Evolutionary conservation across 768 basidiomycete species (phyloP).

Genomic region (Agaricus sinodeliciosus): DNA sequence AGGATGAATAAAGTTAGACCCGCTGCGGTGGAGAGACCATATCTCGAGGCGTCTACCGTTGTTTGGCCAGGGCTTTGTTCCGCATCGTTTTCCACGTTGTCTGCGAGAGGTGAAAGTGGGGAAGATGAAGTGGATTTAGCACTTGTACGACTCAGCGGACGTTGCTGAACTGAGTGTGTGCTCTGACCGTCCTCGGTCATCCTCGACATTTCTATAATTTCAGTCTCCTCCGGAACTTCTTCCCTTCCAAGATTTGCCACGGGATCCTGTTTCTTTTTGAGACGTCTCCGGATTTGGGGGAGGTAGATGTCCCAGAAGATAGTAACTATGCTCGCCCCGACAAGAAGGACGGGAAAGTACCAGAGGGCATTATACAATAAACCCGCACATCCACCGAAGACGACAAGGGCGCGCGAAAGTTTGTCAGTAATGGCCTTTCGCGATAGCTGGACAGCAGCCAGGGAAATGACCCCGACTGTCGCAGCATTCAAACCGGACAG

Average conservation of each 20-base stretch:
- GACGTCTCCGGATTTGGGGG: not conserved
- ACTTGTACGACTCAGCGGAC: not conserved
- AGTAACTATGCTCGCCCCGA: slow-evolving; percentile 30
- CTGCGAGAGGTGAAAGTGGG: slow-evolving; percentile 5
- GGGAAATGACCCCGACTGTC: slow-evolving; percentile 45
- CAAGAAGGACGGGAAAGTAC: slow-evolving; percentile 44
- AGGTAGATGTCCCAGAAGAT: slow-evolving; percentile 32
- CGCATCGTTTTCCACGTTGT: not conserved
- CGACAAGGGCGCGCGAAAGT: slow-evolving; percentile 33
- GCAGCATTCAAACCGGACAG: slow-evolving; percentile 49
- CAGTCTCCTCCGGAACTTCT: not conserved
- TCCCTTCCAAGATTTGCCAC: slow-evolving; percentile 3
- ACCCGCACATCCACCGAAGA: slow-evolving; percentile 37
- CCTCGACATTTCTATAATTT: not conserved
- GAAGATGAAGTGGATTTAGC: not conserved
- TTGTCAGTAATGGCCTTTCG: slow-evolving; percentile 39
- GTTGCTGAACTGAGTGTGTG: slow-evolving; percentile 2
- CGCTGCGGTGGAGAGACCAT: slow-evolving; percentile 20
- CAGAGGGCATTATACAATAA: slow-evolving; percentile 45
- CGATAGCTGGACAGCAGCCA: slow-evolving; percentile 43
- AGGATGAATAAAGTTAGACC: slow-evolving; percentile 18
- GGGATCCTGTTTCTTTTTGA: not conserved
- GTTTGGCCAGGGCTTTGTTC: slow-evolving; percentile 2
- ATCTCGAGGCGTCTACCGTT: slow-evolving; percentile 16
- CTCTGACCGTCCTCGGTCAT: slow-evolving; percentile 6